A percentile compares a stretch with the other conserved stretches of the same genome.
Conservation (phyloP, 2,329 filamentous ascomycete species). For the Fusarium sp. region DNA sequence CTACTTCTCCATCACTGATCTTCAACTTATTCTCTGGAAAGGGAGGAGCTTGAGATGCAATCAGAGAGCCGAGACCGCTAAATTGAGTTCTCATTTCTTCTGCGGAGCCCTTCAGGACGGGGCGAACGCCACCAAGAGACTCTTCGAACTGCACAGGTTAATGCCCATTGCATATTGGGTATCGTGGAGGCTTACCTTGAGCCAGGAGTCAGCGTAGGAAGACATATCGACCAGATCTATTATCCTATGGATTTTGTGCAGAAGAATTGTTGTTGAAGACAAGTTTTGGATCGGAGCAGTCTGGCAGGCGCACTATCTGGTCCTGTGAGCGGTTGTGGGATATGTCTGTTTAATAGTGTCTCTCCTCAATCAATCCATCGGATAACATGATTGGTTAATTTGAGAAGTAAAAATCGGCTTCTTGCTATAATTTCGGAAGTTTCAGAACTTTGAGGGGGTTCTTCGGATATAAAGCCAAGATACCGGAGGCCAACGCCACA, state of each 20-base stretch:
- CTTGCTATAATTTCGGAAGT: background rate
- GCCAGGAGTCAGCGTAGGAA: background rate
- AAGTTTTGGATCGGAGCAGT: background rate
- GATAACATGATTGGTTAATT: accelerated
- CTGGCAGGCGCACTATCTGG: accelerated
- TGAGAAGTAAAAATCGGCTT: background rate
- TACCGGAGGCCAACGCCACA: no score
- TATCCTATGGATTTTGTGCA: no score
- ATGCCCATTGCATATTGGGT: accelerated
- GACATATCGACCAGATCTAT: no score
- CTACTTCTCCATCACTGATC: background rate
- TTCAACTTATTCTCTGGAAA: background rate
- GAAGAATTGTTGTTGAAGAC: no score
- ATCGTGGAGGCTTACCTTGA: background rate
- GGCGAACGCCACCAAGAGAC: background rate
- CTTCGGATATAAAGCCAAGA: background rate
- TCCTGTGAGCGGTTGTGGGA: background rate
- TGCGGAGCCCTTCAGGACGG: background rate
- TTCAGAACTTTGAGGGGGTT: background rate
- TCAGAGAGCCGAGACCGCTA: background rate
- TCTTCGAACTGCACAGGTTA: background rate
- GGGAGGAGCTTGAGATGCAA: background rate
- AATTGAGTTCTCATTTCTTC: background rate
- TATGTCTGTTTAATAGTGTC: background rate
- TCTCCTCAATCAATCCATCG: accelerated